phyloP scores from a whole-genome alignment of 108 stramenopile genomes.

The Pseudonitzschia delicatissima region DNA sequence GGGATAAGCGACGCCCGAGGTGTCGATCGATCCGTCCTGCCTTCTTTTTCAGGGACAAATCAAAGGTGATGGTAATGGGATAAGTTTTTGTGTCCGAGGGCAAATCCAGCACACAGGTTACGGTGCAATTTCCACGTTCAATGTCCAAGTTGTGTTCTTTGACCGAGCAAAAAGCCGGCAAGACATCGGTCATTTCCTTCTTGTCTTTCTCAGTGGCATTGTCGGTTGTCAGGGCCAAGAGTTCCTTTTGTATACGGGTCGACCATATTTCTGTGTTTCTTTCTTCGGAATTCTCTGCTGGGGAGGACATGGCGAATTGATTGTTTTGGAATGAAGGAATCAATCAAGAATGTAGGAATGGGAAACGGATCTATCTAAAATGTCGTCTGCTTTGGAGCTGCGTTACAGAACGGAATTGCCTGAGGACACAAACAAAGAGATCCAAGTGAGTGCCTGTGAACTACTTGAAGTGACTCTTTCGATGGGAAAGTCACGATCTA shows the following conservation, averaged over 20 bases:
- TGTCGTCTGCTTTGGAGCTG: background rate
- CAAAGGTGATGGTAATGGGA: conserved; percentile 51
- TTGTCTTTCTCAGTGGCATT: conserved; percentile 49
- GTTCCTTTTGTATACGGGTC: conserved; percentile 78
- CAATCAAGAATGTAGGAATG: too few species aligned
- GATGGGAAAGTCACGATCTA: too few species aligned
- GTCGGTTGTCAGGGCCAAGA: conserved; percentile 74
- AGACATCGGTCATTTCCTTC: conserved; percentile 29
- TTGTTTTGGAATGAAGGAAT: background rate
- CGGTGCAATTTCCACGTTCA: conserved; percentile 65
- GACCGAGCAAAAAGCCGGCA: conserved; percentile 73
- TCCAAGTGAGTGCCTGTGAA: too few species aligned
- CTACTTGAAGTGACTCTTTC: too few species aligned
- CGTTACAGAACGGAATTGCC: background rate
- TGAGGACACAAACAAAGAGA: too few species aligned
- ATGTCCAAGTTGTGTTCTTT: conserved; percentile 68
- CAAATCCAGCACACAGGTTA: conserved; percentile 65
- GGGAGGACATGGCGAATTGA: background rate
- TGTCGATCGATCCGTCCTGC: conserved; percentile 35
- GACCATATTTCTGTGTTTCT: conserved; percentile 84
- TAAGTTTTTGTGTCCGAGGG: conserved; percentile 11
- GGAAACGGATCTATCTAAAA: background rate
- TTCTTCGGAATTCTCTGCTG: conserved; percentile 26
- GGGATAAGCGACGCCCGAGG: conserved; percentile 60
- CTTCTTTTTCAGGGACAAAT: conserved; percentile 66